These are phyloP conservation scores for Prunus campanulata DNA, from an alignment of 306 rosid species.

Conservation along the genomic window DNA sequence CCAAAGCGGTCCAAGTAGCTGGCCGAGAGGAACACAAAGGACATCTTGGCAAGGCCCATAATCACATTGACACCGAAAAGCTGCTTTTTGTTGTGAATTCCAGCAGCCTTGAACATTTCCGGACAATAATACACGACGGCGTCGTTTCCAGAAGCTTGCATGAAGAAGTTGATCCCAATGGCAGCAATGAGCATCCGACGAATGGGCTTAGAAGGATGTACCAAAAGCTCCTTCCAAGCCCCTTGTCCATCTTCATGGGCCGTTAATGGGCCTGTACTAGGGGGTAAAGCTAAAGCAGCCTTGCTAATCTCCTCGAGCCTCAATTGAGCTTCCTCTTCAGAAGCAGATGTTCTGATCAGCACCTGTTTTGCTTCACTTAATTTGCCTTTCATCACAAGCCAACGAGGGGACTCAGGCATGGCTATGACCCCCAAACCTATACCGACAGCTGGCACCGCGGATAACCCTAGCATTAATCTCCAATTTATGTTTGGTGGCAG, in stretches of 20 bases:
- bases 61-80: constrained; percentile 63
- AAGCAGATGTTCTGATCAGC: constrained; percentile 43
- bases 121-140: constrained; percentile 84
- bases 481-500: constrained; percentile 46
- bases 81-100: constrained; percentile 43
- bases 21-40: constrained; percentile 60
- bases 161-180: constrained; percentile 76
- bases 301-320: constrained; percentile 50
- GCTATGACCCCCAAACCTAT: constrained; percentile 53
- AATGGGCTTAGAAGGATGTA: constrained; percentile 47
- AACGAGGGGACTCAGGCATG: constrained; percentile 86
- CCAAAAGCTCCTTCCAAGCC: constrained; percentile 69
- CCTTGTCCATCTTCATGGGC: constrained; percentile 17
- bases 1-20: constrained; percentile 60
- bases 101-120: constrained; percentile 72
- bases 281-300: constrained; percentile 27
- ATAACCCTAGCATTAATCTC: constrained; percentile 80
- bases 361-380: constrained; percentile 56
- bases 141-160: constrained; percentile 96
- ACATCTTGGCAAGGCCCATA: constrained; percentile 64
- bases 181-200: constrained; percentile 60
- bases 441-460: constrained; percentile 50
- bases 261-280: too few relatives aligned
- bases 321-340: constrained; percentile 55
- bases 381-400: constrained; percentile 69